phyloP scores from a whole-genome alignment of 2,329 filamentous ascomycete genomes.

The Arthroderma sp. region DNA sequence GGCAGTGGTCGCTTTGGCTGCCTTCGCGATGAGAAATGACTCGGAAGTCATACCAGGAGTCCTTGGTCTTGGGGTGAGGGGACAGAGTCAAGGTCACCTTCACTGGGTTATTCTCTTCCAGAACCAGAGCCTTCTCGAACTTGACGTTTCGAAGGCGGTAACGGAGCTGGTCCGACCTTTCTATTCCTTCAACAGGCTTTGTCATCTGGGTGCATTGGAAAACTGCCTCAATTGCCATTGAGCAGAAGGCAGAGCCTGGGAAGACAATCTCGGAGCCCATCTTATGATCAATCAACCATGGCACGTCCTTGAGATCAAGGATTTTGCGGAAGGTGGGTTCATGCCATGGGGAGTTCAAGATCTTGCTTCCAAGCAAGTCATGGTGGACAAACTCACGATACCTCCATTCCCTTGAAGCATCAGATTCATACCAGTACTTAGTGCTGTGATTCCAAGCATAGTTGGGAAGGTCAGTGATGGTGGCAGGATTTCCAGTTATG shows the following conservation, averaged over 20 bases:
- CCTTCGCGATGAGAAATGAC: too few species aligned
- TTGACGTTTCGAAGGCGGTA: not conserved
- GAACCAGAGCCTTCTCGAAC: not conserved
- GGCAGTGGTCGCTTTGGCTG: too few species aligned
- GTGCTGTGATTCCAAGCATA: conserved; percentile 12
- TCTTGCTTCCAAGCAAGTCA: conserved; percentile 17
- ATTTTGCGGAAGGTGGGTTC: conserved; percentile 18
- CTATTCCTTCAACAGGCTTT: not conserved
- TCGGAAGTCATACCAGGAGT: too few species aligned
- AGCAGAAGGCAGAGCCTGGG: conserved; percentile 16
- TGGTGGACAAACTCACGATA: conserved; percentile 8
- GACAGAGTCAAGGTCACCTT: too few species aligned
- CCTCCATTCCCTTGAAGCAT: conserved; percentile 4
- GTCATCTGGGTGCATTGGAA: conserved; percentile 8
- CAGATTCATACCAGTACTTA: conserved; percentile 9
- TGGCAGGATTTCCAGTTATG: not conserved
- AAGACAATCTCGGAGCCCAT: conserved; percentile 20
- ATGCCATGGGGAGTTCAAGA: not conserved
- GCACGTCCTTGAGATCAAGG: conserved; percentile 16
- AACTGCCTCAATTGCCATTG: conserved; percentile 16
- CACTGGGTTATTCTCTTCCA: not conserved
- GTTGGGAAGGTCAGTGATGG: conserved; percentile 6
- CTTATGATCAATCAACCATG: conserved; percentile 33
- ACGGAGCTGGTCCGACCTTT: not conserved
- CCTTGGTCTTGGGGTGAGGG: too few species aligned